Base-by-base conservation (phyloP, 2,329 filamentous ascomycete species). In the Trichoderma atroviride region DNA sequence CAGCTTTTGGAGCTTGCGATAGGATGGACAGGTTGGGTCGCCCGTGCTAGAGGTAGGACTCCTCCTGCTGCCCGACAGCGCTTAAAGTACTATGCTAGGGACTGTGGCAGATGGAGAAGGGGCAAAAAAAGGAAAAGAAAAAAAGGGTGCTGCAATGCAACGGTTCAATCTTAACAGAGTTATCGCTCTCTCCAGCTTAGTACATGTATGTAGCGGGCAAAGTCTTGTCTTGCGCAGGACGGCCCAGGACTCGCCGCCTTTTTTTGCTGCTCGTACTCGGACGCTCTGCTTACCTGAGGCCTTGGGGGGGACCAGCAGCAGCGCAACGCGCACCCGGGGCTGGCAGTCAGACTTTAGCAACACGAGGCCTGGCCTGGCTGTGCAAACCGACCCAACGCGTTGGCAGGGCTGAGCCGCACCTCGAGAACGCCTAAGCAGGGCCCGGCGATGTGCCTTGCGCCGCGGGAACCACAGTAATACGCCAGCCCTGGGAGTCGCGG, bases 281-380 rank as follows among this genome's bases (percentile, higher is more conserved):
- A 50, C 47, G 47, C 16, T 29, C 16, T 55, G 52, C 52, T 27
- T 55, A 55, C 52, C 40, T n/a, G 40, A 43, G 40, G 16, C 19
- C 40, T 43, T 19, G 40, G 40, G 16, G 16, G 13, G 52, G 22
- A 55, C 52, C 29, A 50, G 47, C 47, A 50, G 11, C 47, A 50
- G n/a, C 47, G 19, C 19, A 29, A 4, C 19, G 55, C 37, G 33
- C 62, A 40, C 68, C 43, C 53, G 66, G 58, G n/a, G n/a, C n/a
- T n/a, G 60, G 43, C 63, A 58, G 60, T 71, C 67, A 71, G 65
- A 55, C 53, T 55, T 58, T 65, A 70, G 70, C 66, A 67, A 59
- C 59, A 69, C 52, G 65, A 29, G 53, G n/a, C 29, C 56, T 58
- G 63, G 62, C 63, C 58, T 66, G 63, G 62, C 63, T 66, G 63